Evolutionary conservation across 1,139 yeast genomes (phyloP).

Genomic region (Blastobotrys apis): DNA sequence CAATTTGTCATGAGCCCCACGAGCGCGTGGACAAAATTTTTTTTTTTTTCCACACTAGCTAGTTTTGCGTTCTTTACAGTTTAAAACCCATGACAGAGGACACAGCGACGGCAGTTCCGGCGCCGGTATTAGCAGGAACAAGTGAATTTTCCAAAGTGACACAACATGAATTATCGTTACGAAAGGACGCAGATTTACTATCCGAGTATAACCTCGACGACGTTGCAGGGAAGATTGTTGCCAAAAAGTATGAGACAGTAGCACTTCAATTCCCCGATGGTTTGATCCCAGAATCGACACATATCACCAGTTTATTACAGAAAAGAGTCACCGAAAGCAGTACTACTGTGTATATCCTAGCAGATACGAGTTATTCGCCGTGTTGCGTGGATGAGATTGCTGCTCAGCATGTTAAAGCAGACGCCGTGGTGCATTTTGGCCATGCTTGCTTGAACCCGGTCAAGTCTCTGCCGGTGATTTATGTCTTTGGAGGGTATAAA

Average conservation of each 20-base stretch:
- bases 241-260: conserved; percentile 42
- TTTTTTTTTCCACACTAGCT: too few relatives aligned
- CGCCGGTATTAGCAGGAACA: conserved; percentile 59
- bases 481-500: conserved; percentile 55
- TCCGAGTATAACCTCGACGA: conserved; percentile 28
- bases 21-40: too few relatives aligned
- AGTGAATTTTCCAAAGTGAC: conserved; percentile 52
- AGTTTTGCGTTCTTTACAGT: too few relatives aligned
- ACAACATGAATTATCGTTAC: conserved; percentile 26
- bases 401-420: conserved; percentile 86
- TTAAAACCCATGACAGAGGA: too few relatives aligned
- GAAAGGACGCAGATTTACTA: background rate
- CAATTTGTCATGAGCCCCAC: too few relatives aligned
- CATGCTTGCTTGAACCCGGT: conserved; percentile 88
- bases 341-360: conserved; percentile 44
- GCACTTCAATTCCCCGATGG: conserved; percentile 90
- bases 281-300: conserved; percentile 72
- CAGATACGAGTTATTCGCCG: conserved; percentile 92
- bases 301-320: conserved; percentile 53
- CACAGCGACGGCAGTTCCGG: too few relatives aligned
- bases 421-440: conserved; percentile 87
- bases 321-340: conserved; percentile 11
- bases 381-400: conserved; percentile 98
- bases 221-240: conserved; percentile 23
- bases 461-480: conserved; percentile 59